Conservation (phyloP, 805 yeast species). For the Spathaspora hagerdaliae region DNA sequence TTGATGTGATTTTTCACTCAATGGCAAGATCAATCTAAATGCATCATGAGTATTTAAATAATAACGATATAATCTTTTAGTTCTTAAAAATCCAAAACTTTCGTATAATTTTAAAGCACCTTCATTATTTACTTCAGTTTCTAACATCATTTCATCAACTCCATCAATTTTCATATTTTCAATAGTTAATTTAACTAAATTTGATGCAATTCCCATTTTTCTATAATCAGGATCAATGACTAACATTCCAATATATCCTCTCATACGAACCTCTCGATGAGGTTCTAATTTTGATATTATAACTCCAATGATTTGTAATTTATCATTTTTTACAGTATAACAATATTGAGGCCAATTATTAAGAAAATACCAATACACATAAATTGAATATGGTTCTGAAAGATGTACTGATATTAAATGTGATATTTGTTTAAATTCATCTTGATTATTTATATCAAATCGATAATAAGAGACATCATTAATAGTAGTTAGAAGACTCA, state of each 20-base stretch:
- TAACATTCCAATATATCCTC: constrained; percentile 97
- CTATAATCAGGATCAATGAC: constrained; percentile 73
- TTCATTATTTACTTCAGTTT: constrained; percentile 79
- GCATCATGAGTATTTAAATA: constrained; percentile 94
- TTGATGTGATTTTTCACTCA: constrained; percentile 47
- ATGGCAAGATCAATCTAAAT: constrained; percentile 76
- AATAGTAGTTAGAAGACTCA: constrained; percentile 12
- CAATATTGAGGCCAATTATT: constrained; percentile 90
- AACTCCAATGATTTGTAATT: constrained; percentile 60
- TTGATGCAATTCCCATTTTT: constrained; percentile 79
- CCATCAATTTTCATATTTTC: constrained; percentile 58
- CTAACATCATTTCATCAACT: constrained; percentile 90
- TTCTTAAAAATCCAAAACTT: constrained; percentile 68
- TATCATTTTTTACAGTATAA: constrained; percentile 49
- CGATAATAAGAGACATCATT: constrained; percentile 17
- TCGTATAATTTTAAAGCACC: constrained; percentile 71
- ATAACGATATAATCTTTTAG: constrained; percentile 77
- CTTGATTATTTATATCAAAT: constrained; percentile 19
- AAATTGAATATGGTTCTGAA: constrained; percentile 91
- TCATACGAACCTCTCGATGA: constrained; percentile 64
- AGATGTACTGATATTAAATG: constrained; percentile 65
- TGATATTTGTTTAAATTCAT: constrained; percentile 49
- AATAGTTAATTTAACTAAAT: constrained; percentile 59
- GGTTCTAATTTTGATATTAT: constrained; percentile 78
- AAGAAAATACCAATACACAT: constrained; percentile 86